Evolutionary conservation across 2,329 filamentous ascomycete genomes (phyloP).

Genomic region (Triangularia verruculosa): DNA sequence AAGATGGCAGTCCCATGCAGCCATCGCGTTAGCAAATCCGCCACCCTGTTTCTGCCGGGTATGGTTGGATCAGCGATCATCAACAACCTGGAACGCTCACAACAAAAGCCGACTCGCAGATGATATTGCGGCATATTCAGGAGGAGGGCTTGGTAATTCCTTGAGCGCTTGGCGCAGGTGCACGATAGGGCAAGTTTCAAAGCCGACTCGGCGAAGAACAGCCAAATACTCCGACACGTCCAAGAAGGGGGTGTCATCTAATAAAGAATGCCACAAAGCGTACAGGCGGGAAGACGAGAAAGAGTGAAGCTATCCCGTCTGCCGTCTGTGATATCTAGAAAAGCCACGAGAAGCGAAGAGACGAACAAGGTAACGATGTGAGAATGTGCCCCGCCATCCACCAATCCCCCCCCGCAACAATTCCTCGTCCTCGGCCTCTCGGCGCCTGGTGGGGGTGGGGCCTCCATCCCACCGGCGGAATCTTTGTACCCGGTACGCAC

Average conservation of each 20-base stretch:
- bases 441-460: conserved; percentile 21
- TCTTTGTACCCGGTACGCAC: conserved; percentile 2
- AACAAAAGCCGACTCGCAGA: conserved; percentile 11
- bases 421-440: conserved; percentile 17
- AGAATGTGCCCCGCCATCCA: neutral
- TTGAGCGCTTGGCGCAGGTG: conserved; percentile 23
- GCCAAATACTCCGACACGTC: conserved; percentile 3
- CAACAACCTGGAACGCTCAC: conserved; percentile 13
- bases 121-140: conserved; percentile 26
- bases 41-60: neutral
- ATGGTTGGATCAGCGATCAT: neutral
- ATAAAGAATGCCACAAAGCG: conserved; percentile 16
- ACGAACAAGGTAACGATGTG: neutral
- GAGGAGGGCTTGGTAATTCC: conserved; percentile 26
- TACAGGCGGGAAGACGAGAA: neutral
- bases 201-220: conserved; percentile 10
- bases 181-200: conserved; percentile 16
- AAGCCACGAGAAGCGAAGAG: neutral
- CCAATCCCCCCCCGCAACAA: neutral
- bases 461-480: conserved; percentile 6
- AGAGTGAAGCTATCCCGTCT: conserved; percentile 4
- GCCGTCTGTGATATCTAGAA: conserved; percentile 2
- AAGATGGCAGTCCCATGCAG: conserved; percentile 1
- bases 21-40: neutral
- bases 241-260: neutral